A percentile compares a stretch with the other conserved stretches of the same genome.
These are phyloP conservation scores for Cokeromyces recurvatus DNA, from an alignment of 371 early-diverging fungal species.

Conservation along the genomic window DNA sequence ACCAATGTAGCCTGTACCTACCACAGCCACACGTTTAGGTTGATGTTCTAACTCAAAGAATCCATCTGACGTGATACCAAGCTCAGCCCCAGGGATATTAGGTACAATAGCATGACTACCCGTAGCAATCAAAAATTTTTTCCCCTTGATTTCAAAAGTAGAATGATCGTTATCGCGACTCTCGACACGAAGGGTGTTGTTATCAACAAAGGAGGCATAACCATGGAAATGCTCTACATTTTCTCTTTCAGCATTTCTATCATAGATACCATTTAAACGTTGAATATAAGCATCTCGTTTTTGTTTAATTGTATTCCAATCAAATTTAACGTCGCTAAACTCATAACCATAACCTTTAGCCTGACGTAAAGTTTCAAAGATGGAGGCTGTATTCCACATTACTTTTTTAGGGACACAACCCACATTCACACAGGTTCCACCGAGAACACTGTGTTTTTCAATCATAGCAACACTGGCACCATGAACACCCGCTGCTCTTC, in stretches of 20 bases:
- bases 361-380: constrained; percentile 79
- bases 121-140: constrained; percentile 85
- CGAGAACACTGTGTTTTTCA: constrained; percentile 79
- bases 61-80: constrained; percentile 86
- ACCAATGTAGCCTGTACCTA: constrained; percentile 88
- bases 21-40: constrained; percentile 87
- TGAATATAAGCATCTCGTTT: constrained; percentile 93
- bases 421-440: constrained; percentile 95
- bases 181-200: constrained; percentile 62
- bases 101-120: constrained; percentile 70
- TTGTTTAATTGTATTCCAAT: constrained; percentile 57
- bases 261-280: constrained; percentile 94
- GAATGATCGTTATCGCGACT: constrained; percentile 5
- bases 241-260: constrained; percentile 78
- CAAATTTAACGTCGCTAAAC: constrained; percentile 21
- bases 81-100: constrained; percentile 76
- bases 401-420: constrained; percentile 99
- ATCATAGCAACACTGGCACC: constrained; percentile 89
- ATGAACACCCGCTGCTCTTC: constrained; percentile 84
- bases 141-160: constrained; percentile 50
- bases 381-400: constrained; percentile 89
- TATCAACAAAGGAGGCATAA: constrained; percentile 72
- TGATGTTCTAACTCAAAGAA: constrained; percentile 89
- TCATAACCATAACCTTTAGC: constrained; percentile 83
- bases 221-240: constrained; percentile 79